Conservation (phyloP, 257 asterid genomes). For the Henckelia pumila region DNA sequence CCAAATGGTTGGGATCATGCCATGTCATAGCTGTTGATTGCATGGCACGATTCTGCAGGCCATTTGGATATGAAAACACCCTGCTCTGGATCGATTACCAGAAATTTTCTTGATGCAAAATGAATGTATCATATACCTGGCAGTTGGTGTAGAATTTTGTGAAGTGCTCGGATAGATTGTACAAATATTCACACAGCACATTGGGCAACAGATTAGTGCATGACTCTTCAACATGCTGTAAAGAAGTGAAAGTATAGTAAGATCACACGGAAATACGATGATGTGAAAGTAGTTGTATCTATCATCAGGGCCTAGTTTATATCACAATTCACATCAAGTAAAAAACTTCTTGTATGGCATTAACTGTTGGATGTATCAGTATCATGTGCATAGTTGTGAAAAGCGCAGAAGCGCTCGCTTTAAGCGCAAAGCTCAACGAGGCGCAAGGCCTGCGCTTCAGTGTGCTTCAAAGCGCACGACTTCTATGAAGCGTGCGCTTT, state of each 20-base stretch:
- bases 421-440: too few relatives aligned
- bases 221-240: conserved; percentile 79
- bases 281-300: neutral
- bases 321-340: neutral
- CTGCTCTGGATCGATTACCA: neutral
- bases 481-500: too few relatives aligned
- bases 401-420: too few relatives aligned
- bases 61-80: neutral
- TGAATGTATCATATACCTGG: conserved; percentile 48
- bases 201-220: conserved; percentile 69
- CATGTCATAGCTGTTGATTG: neutral
- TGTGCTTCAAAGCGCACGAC: too few relatives aligned
- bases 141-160: conserved; percentile 81
- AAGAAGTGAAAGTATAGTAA: conserved; percentile 22
- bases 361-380: neutral
- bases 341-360: neutral
- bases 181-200: conserved; percentile 72
- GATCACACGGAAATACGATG: conserved; percentile 11
- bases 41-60: neutral
- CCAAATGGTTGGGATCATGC: neutral
- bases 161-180: conserved; percentile 84
- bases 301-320: neutral
- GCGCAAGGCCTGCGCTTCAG: too few relatives aligned
- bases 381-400: too few relatives aligned
- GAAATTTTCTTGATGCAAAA: neutral